Base-by-base conservation (phyloP, 1,284 basidiomycete species). In the Pseudozyma sp. region DNA sequence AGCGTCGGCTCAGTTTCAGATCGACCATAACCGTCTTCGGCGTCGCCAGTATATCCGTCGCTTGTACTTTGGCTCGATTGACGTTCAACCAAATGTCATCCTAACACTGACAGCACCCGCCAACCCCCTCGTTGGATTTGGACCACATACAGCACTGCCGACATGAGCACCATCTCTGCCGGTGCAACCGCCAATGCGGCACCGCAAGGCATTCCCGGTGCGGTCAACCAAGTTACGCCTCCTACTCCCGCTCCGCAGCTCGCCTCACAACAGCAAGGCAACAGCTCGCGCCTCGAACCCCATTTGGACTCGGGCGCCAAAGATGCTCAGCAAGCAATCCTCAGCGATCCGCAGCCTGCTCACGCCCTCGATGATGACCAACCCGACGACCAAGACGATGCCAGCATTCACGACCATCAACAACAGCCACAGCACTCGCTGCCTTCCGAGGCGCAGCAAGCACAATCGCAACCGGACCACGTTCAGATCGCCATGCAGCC, bases 271-370 rank as follows among this genome's bases (percentile, higher is more conserved):
- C 55, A 56, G 19, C 33, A 43, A 14, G 35, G 63, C 10, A 24
- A 24, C 3, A 14, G 34, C 3, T n/a, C 52, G 5, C 19, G 29
- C 35, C 33, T 64, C 4, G 29, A 57, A 31, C 58, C 64, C 0
- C 59, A 60, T 14, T 46, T 64, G 29, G 69, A 72, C 17, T 37
- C 64, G 11, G 69, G 56, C 17, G 64, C 60, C 24, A 67, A 64
- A 44, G 53, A 60, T 54, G 64, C 64, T 31, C 64, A 73, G 19
- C 54, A 53, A 4, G 64, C 65, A 16, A 61, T 73, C n/a, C 53
- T 73, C 24, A 73, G 69, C 57, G 69, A 73, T 10, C 69, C 69
- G 2, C 65, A 64, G 48, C 54, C 61, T 24, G 53, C 29, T n/a
- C 55, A 64, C 42, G 63, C 48, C 19, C 17, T 60, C 7, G 63